phyloP scores from a whole-genome alignment of 345 rosid species.

The Brassica rapa region DNA sequence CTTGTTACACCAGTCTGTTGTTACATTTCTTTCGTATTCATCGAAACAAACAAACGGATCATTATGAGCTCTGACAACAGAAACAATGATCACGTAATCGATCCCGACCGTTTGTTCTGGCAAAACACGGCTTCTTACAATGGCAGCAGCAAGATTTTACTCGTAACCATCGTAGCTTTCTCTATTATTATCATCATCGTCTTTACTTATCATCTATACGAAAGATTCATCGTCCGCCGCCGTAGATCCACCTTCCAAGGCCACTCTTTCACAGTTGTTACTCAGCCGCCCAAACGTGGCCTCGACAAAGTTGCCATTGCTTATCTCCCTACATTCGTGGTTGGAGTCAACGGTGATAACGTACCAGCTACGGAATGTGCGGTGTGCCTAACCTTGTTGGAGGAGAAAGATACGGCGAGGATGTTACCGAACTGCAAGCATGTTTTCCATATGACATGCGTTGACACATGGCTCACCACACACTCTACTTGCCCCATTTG shows the following conservation, averaged over 20 bases:
- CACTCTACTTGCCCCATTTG: constrained; percentile 76
- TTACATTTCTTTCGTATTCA: not conserved
- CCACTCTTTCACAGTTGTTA: constrained; percentile 15
- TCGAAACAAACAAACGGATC: not conserved
- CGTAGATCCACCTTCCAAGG: constrained; percentile 43
- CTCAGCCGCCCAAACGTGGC: constrained; percentile 54
- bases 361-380: constrained; percentile 49
- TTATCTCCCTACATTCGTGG: constrained; percentile 53
- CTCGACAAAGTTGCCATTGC: constrained; percentile 53
- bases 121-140: constrained; percentile 23
- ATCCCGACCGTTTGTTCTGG: constrained; percentile 11
- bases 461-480: constrained; percentile 66
- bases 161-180: constrained; percentile 46
- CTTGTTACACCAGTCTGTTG: constrained; percentile 4
- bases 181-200: constrained; percentile 46
- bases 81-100: not conserved
- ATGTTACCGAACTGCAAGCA: constrained; percentile 75
- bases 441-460: constrained; percentile 64
- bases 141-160: constrained; percentile 50
- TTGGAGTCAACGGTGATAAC: constrained; percentile 23
- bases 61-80: constrained; percentile 18
- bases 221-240: constrained; percentile 43
- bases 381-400: constrained; percentile 66
- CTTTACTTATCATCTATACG: constrained; percentile 47
- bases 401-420: constrained; percentile 62